Evolutionary conservation across 1,284 basidiomycete genomes (phyloP).

Genomic region (Ganoderma boninense): DNA sequence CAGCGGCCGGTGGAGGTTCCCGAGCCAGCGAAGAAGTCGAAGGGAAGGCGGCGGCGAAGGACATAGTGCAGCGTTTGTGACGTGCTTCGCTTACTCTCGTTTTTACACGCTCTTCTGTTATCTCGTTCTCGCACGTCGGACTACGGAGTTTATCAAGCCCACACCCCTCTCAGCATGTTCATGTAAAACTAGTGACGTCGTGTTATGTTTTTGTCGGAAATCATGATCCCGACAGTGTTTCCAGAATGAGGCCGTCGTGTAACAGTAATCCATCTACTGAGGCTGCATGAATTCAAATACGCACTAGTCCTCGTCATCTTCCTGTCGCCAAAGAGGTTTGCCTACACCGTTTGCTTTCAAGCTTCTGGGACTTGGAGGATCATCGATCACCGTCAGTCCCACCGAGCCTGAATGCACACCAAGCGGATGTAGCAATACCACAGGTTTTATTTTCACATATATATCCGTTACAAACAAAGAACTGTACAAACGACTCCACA

Average conservation of each 20-base stretch:
- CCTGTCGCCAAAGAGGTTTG: background rate
- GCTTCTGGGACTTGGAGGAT: background rate
- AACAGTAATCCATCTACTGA: background rate
- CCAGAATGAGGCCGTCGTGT: background rate
- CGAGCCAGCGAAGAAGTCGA: constrained; percentile 36
- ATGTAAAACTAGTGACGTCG: background rate
- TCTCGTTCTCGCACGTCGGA: background rate
- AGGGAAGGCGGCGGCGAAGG: constrained; percentile 21
- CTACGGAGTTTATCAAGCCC: background rate
- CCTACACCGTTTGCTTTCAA: background rate
- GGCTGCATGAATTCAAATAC: too few relatives aligned
- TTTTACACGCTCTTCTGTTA: background rate
- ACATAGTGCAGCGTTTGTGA: constrained; percentile 5
- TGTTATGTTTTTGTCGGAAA: background rate
- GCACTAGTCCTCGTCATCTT: background rate
- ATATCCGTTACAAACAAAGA: background rate
- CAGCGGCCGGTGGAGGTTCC: constrained; percentile 61
- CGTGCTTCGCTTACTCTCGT: background rate
- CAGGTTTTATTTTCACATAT: background rate
- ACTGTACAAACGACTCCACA: constrained; percentile 1
- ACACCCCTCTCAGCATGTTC: background rate
- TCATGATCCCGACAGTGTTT: background rate
- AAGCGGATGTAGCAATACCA: background rate
- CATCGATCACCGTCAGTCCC: background rate
- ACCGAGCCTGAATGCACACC: background rate